These are phyloP conservation scores for Coccomyxa sp. DNA, from an alignment of 139 green algal genomes.

Conservation along the genomic window DNA sequence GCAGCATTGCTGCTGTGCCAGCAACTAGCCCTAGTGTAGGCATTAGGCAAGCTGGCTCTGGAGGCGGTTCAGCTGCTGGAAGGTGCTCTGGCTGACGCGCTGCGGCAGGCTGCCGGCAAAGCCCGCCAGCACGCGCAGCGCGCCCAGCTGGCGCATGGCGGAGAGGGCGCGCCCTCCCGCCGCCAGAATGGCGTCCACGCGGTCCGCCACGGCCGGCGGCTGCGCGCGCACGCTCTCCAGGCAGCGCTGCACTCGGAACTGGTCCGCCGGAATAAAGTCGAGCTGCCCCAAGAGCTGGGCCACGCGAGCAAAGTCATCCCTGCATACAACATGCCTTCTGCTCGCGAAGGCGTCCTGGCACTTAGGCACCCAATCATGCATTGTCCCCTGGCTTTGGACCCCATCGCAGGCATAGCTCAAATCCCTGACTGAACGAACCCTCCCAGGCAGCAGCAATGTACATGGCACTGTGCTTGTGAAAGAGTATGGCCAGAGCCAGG, in stretches of 20 bases:
- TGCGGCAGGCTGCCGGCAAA: conserved; percentile 35
- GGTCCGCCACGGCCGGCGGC: conserved; percentile 28
- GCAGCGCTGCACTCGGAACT: conserved; percentile 28
- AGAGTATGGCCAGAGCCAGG: background rate
- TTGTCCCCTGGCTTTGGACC: no score
- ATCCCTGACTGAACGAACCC: no score
- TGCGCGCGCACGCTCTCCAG: conserved; percentile 7
- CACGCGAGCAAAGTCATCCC: conserved; percentile 17
- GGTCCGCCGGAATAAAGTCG: conserved; percentile 34
- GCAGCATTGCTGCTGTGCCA: no score
- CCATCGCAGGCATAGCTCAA: no score
- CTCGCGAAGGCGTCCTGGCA: no score
- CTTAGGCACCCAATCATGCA: no score
- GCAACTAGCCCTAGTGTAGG: no score
- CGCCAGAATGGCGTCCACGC: conserved; percentile 28
- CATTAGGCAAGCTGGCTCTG: background rate
- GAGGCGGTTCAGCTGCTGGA: conserved; percentile 32
- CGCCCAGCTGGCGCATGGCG: conserved; percentile 6
- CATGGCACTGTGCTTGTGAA: no score
- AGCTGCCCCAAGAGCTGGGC: conserved; percentile 31
- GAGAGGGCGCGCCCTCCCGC: conserved; percentile 27
- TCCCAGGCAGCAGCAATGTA: no score
- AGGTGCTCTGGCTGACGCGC: conserved; percentile 26
- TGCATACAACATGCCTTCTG: background rate
- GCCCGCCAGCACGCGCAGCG: conserved; percentile 23